Evolutionary conservation across 2,329 filamentous ascomycete genomes (phyloP).

Genomic region (Diaporthe destruens): DNA sequence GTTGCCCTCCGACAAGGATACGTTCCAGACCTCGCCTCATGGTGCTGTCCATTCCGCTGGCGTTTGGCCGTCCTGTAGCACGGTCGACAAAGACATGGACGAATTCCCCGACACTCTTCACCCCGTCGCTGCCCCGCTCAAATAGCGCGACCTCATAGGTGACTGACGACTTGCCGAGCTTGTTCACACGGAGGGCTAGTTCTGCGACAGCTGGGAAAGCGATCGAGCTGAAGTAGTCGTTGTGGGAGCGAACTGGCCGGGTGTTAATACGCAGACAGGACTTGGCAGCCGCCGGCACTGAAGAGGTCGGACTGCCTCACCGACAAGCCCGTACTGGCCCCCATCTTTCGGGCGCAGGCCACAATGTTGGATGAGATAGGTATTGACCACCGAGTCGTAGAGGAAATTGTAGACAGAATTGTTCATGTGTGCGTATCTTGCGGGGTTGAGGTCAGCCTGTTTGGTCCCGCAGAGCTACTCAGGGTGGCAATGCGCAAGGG

Average conservation of each 20-base stretch:
- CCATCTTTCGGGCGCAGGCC: conserved; percentile 78
- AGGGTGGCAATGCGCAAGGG: not conserved
- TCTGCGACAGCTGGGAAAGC: conserved; percentile 87
- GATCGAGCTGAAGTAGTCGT: conserved; percentile 85
- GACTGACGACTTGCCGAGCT: conserved; percentile 87
- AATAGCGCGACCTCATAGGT: conserved; percentile 93
- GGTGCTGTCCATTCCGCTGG: conserved; percentile 71
- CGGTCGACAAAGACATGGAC: conserved; percentile 87
- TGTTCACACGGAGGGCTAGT: conserved; percentile 84
- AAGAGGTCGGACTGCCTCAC: conserved; percentile 24
- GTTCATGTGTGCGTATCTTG: conserved; percentile 87
- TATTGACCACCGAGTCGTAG: conserved; percentile 91
- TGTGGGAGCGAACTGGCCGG: conserved; percentile 77
- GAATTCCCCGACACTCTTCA: conserved; percentile 88
- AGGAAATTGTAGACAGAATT: conserved; percentile 89
- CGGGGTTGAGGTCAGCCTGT: not conserved
- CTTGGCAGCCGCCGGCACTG: conserved; percentile 10
- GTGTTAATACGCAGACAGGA: not conserved
- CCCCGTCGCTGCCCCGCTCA: conserved; percentile 76
- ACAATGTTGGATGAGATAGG: conserved; percentile 86
- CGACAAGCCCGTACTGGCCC: conserved; percentile 81
- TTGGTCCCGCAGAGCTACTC: conserved; percentile 39
- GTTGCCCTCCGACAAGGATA: conserved; percentile 56
- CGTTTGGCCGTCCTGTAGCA: conserved; percentile 74
- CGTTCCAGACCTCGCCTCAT: conserved; percentile 71